Conservation (phyloP, 1,284 basidiomycete genomes). For the Mycena sp. region DNA sequence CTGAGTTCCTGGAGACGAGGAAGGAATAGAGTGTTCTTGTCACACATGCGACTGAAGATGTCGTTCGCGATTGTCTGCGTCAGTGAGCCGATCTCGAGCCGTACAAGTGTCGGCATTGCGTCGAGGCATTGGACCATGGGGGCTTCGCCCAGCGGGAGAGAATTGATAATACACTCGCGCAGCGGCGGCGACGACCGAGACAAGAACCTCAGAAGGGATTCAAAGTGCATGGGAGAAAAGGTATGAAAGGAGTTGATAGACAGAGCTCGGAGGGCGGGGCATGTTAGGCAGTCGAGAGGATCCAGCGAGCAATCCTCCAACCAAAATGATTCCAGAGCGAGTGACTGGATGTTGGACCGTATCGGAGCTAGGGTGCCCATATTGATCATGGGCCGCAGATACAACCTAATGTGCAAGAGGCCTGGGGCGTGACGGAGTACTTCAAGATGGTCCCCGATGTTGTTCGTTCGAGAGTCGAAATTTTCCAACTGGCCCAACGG, state of each 20-base stretch:
- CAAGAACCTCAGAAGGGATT: not conserved
- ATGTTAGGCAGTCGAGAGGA: conserved; percentile 2
- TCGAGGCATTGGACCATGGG: not conserved
- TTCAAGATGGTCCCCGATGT: not conserved
- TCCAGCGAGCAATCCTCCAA: not conserved
- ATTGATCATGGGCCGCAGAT: not conserved
- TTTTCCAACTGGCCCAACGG: conserved; percentile 7
- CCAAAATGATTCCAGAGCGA: not conserved
- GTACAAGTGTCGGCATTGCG: conserved; percentile 1
- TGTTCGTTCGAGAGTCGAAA: conserved; percentile 1
- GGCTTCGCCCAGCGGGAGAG: not conserved
- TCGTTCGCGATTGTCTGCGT: not conserved
- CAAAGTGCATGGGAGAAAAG: not conserved
- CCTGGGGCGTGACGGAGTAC: not conserved
- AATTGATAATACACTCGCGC: not conserved
- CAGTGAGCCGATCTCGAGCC: conserved; percentile 1
- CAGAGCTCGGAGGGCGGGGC: conserved; percentile 5
- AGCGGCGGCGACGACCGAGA: conserved; percentile 10
- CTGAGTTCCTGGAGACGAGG: conserved; percentile 5
- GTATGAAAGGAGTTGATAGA: not conserved
- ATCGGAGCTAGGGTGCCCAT: not conserved
- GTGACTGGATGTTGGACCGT: not conserved
- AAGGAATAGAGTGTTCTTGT: not conserved
- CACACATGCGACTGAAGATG: not conserved
- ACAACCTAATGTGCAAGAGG: not conserved